These are phyloP conservation scores for Ophiostoma sp. DNA, from an alignment of 2,329 filamentous ascomycete species.

Conservation along the genomic window DNA sequence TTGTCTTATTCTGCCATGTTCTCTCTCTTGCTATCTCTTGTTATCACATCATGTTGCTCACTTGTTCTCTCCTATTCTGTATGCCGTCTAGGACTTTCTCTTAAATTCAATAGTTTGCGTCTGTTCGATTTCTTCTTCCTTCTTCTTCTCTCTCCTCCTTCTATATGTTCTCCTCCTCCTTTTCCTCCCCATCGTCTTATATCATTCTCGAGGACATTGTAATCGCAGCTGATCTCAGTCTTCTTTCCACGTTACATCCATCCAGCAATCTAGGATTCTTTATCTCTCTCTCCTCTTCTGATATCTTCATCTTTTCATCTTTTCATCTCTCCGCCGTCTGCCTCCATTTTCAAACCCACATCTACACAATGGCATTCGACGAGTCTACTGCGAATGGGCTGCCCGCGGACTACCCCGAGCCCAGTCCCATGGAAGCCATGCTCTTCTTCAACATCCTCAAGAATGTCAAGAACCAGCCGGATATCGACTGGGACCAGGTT, in stretches of 20 bases:
- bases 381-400: not conserved
- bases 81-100: not conserved
- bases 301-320: not conserved
- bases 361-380: not conserved
- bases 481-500: constrained; percentile 46
- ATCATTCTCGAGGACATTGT: not conserved
- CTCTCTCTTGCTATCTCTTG: no score
- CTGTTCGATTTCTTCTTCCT: not conserved
- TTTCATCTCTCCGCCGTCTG: not conserved
- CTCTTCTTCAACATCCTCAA: constrained; percentile 44
- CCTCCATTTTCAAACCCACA: not conserved
- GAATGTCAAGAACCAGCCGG: constrained; percentile 39
- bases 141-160: not conserved
- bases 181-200: not conserved
- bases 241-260: not conserved
- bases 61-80: not conserved
- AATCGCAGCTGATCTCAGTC: no score
- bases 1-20: not conserved
- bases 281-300: not conserved
- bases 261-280: not conserved
- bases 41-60: no score
- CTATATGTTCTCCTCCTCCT: not conserved
- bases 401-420: constrained; percentile 29
- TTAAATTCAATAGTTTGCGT: not conserved
- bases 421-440: constrained; percentile 39